Evolutionary conservation across 2,329 filamentous ascomycete species (phyloP), one percentile per base, ranked within the genome.

Genomic region (Penicillium janthinellum): DNA sequence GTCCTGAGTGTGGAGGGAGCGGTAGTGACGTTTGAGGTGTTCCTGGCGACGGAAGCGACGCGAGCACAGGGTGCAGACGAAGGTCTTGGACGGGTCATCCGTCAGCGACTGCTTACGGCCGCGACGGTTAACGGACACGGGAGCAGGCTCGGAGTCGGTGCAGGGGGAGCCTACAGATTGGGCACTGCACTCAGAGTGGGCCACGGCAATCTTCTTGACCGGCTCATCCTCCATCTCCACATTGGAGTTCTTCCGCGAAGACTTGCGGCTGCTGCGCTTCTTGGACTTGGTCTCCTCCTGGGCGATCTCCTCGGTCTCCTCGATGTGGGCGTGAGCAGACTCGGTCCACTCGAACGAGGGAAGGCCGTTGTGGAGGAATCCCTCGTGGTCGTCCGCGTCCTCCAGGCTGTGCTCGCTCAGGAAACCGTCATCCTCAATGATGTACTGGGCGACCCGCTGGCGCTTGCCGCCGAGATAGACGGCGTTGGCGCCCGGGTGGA

Each of bases 41-140:
- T 99, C 95, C 80, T 99, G 95, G 64, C 95, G 91, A 64, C 95
- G 90, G 89, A 99, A 99, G 62, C 95, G 91, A 66, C 95, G 92
- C 72, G 92, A 94, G 88, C 95, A 99, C 22, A 97, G 86, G 58
- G 93, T 92, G 81, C 95, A 99, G 61, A 96, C 91, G 65, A 98
- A 99, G 0, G 93, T 97, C 88, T 99, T 99, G 72, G 92, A 96
- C 1, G 95, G 95, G 72, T 99, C 95, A 73, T 98, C 95, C 5
- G 95, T 98, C 70, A 98, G 80, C 1, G 95, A 98, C 81, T 99
- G 95, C 88, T 99, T 99, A 78, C 95, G 93, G 61, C 95, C 95
- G 60, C 95, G 93, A 66, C 95, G 93, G 79, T 91, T 96, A 68
- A 90, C 86, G 10, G 90, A 89, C 8, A 77, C 72, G 10, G 72